A percentile compares a stretch with the other conserved stretches of the same genome.
phyloP scores from a whole-genome alignment of 257 asterid genomes.

The Asclepias syriaca region DNA sequence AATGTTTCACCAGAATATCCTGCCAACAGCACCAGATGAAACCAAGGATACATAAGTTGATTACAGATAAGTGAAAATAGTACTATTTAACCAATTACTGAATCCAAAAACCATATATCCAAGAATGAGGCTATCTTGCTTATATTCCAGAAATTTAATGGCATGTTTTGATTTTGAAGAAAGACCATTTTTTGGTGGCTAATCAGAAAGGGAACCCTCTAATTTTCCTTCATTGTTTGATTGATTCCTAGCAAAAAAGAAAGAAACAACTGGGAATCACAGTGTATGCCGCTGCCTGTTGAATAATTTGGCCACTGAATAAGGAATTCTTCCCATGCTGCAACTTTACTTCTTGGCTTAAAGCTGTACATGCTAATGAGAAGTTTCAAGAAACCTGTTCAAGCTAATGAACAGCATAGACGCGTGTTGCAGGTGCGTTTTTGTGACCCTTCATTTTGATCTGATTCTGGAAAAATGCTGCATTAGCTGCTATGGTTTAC shows the following conservation, averaged over 20 bases:
- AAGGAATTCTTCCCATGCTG: not conserved
- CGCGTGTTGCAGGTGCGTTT: not conserved
- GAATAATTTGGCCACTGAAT: not conserved
- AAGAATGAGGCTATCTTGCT: too few species aligned
- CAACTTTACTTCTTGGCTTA: not conserved
- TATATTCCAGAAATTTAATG: not conserved
- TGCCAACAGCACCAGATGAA: slow-evolving; percentile 14
- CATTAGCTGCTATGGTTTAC: not conserved
- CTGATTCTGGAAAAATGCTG: not conserved
- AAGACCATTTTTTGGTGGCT: not conserved
- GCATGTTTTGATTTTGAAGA: not conserved
- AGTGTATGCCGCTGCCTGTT: not conserved
- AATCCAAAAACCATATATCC: not conserved
- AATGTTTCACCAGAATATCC: slow-evolving; percentile 20
- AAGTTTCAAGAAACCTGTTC: not conserved
- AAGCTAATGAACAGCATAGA: not conserved
- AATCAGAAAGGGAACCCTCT: too few species aligned
- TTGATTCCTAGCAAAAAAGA: not conserved
- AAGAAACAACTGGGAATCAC: not conserved
- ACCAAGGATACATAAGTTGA: not conserved
- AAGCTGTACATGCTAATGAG: not conserved
- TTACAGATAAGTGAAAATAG: too few species aligned
- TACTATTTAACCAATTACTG: not conserved
- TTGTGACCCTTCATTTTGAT: not conserved
- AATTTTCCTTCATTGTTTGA: not conserved